Base-by-base conservation (phyloP, 2,329 filamentous ascomycete genomes). In the Mycosphaerelloides madeirae region DNA sequence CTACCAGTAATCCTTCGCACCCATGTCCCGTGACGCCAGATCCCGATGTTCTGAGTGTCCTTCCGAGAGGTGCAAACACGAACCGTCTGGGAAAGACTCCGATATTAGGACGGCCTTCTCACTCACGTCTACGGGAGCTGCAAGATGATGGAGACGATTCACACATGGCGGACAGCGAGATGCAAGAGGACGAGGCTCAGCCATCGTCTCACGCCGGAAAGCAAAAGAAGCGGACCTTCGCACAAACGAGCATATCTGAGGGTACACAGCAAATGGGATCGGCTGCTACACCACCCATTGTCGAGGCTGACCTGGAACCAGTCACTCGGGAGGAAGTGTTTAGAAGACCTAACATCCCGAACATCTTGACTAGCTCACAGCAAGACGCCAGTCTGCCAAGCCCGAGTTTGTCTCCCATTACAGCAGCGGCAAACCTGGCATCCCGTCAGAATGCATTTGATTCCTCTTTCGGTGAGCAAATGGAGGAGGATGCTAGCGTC, bases 301-400 rank as follows among this genome's bases (percentile, higher is more conserved):
- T 80, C 7, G 86, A 89, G 51, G 78, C 81, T 16, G 85, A 89
- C 49, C 66, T 80, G 9, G 83, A 85, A 52, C 76, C 79, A 67
- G 59, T 69, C 68, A 46, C 43, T 18, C 50, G 41, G 9, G 33
- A 31, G 15, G 44, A 39, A 37, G 38, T 31, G 31, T 39, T 34
- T 36, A 47, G 50, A 36, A 53, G 60, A 36, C 61, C 60, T 19
- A 50, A 59, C 33, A 61, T 71, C 41, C 70, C 76, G 9, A 70
- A 70, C 29, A 74, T 90, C 38, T 83, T 89, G 58, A 84, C 81
- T 36, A 77, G 84, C 43, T 80, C 82, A 44, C 82, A 84, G 31
- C 86, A 93, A 64, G 91, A 96, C 71, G 88, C 87, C 53, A 96
- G 88, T 67, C 75, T 98, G 50, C 93, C 93, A 41, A 98, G 93